Evolutionary conservation across 371 early-diverging fungal species (phyloP).

Genomic region (Saksenaea oblongispora): DNA sequence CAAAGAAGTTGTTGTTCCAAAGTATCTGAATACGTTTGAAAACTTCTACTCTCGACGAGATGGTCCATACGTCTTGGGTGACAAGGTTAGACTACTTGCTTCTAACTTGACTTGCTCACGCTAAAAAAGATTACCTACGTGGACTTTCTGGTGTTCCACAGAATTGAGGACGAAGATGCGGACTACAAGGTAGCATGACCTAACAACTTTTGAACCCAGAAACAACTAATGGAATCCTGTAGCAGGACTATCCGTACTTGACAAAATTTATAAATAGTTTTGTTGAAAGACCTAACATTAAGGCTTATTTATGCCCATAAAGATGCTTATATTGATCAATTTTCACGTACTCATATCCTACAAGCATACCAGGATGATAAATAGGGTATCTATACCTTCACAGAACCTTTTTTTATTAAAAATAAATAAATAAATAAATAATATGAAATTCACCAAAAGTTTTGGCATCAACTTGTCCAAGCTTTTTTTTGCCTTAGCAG

Average conservation of each 20-base stretch:
- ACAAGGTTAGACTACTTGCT: constrained; percentile 7
- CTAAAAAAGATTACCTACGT: constrained; percentile 20
- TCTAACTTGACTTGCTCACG: too few relatives aligned
- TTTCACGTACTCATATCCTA: too few relatives aligned
- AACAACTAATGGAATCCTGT: neutral
- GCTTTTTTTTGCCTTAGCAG: too few relatives aligned
- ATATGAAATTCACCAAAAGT: too few relatives aligned
- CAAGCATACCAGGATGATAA: too few relatives aligned
- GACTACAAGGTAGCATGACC: neutral
- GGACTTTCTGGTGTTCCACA: constrained; percentile 28
- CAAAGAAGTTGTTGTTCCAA: neutral
- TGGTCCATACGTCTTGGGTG: constrained; percentile 30
- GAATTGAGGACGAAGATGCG: constrained; percentile 15
- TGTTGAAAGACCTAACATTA: constrained; percentile 23
- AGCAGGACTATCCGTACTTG: constrained; percentile 23
- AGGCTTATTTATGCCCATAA: constrained; percentile 9
- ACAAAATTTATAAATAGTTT: constrained; percentile 22
- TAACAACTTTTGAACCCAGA: neutral
- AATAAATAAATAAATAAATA: too few relatives aligned
- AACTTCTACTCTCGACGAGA: neutral
- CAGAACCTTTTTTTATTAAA: too few relatives aligned
- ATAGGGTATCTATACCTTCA: too few relatives aligned
- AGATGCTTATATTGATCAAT: neutral
- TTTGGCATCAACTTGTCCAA: too few relatives aligned
- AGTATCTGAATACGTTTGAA: constrained; percentile 6